Evolutionary conservation across 208 protist species (phyloP).

Genomic region (Balamuthia mandrillaris): DNA sequence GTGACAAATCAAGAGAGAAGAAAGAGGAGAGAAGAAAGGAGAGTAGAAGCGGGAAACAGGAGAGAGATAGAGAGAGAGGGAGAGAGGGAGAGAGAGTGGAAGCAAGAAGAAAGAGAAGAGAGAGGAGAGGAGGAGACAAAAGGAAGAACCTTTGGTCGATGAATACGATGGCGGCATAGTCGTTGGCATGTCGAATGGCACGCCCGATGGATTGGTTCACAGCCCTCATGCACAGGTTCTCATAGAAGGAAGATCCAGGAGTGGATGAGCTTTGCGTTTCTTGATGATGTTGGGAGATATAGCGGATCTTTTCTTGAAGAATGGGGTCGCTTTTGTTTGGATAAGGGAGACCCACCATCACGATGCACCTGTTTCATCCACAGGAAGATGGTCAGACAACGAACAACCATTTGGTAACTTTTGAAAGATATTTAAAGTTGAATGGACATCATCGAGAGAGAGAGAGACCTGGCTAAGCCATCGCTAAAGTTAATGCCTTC

Average conservation of each 20-base stretch:
- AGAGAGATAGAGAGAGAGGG: not conserved
- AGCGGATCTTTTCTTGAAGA: conserved; percentile 79
- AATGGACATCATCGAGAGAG: not conserved
- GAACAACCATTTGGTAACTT: no score
- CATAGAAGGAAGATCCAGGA: conserved; percentile 69
- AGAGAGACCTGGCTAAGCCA: conserved; percentile 83
- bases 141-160: conserved; percentile 82
- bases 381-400: no score
- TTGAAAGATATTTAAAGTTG: not conserved
- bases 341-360: conserved; percentile 93
- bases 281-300: not conserved
- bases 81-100: not conserved
- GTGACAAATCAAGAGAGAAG: no score
- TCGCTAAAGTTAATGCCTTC: conserved; percentile 98
- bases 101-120: not conserved
- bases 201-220: conserved; percentile 93
- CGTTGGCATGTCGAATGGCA: conserved; percentile 85
- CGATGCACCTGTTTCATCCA: conserved; percentile 76
- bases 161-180: conserved; percentile 90
- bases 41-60: not conserved
- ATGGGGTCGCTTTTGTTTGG: conserved; percentile 85
- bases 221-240: conserved; percentile 88
- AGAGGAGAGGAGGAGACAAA: not conserved
- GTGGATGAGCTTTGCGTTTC: no score
- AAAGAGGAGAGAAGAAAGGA: no score